Conservation (phyloP, 2,329 filamentous ascomycete species). For the Intubia oerlemansii region DNA sequence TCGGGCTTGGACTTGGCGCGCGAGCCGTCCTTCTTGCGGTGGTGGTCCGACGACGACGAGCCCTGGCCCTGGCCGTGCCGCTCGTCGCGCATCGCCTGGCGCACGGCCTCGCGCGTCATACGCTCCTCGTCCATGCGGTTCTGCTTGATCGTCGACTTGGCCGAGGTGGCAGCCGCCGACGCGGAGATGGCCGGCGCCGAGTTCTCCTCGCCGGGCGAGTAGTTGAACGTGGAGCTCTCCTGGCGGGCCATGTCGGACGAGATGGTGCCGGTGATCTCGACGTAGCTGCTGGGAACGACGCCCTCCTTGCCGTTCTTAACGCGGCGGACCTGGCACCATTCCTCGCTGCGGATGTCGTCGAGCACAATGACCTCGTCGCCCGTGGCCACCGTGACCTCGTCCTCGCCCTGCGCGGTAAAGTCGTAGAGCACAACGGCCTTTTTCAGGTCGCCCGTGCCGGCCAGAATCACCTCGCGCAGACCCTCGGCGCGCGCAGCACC, state of each 20-base stretch:
- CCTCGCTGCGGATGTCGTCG: slow-evolving; percentile 80
- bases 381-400: slow-evolving; percentile 79
- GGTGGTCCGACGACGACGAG: no score
- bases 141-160: slow-evolving; percentile 52
- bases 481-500: slow-evolving; percentile 70
- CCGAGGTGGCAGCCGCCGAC: slow-evolving; percentile 26
- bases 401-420: slow-evolving; percentile 88
- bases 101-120: slow-evolving; percentile 59
- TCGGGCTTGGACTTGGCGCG: no score
- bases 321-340: slow-evolving; percentile 93
- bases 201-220: background rate
- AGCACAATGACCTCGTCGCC: slow-evolving; percentile 83
- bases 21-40: no score
- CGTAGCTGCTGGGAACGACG: slow-evolving; percentile 89
- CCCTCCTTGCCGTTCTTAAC: slow-evolving; percentile 86
- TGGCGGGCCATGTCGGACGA: slow-evolving; percentile 17
- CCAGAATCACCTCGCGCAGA: slow-evolving; percentile 67
- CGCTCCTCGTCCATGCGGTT: slow-evolving; percentile 62
- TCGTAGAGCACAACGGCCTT: slow-evolving; percentile 81
- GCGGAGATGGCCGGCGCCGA: slow-evolving; percentile 22
- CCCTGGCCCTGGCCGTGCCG: no score
- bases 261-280: slow-evolving; percentile 61
- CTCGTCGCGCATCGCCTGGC: slow-evolving; percentile 33
- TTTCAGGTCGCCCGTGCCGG: slow-evolving; percentile 52
- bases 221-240: slow-evolving; percentile 9